These are phyloP conservation scores for Zygosaccharomyces pseudorouxii DNA, from an alignment of 805 yeast genomes.

Conservation along the genomic window DNA sequence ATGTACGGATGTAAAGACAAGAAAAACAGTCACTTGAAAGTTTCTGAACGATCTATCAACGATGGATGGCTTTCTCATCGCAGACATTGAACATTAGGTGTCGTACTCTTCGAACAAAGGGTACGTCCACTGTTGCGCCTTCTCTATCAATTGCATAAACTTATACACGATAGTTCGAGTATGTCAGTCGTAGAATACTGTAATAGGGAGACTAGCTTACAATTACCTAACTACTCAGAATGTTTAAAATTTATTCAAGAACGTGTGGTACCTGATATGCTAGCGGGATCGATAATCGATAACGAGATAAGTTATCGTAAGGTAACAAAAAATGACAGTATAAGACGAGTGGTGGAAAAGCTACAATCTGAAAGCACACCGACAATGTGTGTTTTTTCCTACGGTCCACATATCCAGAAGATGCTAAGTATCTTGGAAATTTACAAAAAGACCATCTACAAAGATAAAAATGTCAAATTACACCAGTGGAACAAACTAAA, in stretches of 20 bases:
- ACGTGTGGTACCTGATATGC: slow-evolving; percentile 15
- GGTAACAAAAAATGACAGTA: slow-evolving; percentile 24
- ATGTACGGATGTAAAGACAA: slow-evolving; percentile 1
- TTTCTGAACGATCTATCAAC: background rate
- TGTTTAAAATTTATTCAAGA: slow-evolving; percentile 20
- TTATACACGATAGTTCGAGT: background rate
- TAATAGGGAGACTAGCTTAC: slow-evolving; percentile 13
- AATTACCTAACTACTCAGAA: slow-evolving; percentile 11
- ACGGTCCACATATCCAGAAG: slow-evolving; percentile 30
- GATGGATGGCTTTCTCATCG: background rate
- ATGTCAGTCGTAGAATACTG: slow-evolving; percentile 11
- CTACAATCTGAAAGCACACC: slow-evolving; percentile 6
- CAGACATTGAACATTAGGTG: background rate
- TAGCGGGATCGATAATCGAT: slow-evolving; percentile 4
- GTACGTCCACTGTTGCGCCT: too few species aligned
- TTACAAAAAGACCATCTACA: slow-evolving; percentile 13
- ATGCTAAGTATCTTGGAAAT: slow-evolving; percentile 26
- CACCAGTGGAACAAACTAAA: slow-evolving; percentile 26
- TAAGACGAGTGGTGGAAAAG: slow-evolving; percentile 19
- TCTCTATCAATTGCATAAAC: too few species aligned
- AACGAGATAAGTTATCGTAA: slow-evolving; percentile 9
- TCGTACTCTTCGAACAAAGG: too few species aligned
- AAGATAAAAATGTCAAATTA: background rate
- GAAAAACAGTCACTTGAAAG: slow-evolving; percentile 3
- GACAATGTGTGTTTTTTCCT: slow-evolving; percentile 20